phyloP scores from a whole-genome alignment of 129 eudicot species.

The Flaveria brownii region DNA sequence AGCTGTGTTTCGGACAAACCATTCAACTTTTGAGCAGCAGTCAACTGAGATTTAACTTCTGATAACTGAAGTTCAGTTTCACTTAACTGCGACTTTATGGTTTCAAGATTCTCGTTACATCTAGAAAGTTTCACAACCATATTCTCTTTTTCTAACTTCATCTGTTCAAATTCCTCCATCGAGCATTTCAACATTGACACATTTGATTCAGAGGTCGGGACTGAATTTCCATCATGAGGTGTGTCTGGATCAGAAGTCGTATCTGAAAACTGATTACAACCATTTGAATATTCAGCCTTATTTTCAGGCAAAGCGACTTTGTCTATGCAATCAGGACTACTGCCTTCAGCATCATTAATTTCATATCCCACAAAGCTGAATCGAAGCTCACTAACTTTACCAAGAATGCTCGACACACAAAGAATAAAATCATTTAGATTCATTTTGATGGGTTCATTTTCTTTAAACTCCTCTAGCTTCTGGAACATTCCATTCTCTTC shows the following conservation, averaged over 20 bases:
- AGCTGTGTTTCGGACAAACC: slow-evolving; percentile 96
- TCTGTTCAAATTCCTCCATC: slow-evolving; percentile 68
- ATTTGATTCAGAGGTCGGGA: slow-evolving; percentile 63
- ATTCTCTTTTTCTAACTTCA: slow-evolving; percentile 74
- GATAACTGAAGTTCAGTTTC: slow-evolving; percentile 69
- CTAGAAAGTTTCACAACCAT: slow-evolving; percentile 58
- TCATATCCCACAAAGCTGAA: slow-evolving; percentile 59
- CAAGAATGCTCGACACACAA: slow-evolving; percentile 59
- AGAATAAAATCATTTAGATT: slow-evolving; percentile 53
- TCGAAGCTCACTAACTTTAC: slow-evolving; percentile 54
- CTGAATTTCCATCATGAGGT: slow-evolving; percentile 67
- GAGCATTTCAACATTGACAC: slow-evolving; percentile 67
- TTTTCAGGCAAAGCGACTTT: slow-evolving; percentile 90
- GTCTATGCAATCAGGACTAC: slow-evolving; percentile 88
- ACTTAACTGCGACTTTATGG: slow-evolving; percentile 53
- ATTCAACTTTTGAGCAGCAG: slow-evolving; percentile 69
- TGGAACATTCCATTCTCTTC: slow-evolving; percentile 48
- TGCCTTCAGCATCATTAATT: slow-evolving; percentile 53
- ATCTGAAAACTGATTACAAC: slow-evolving; percentile 72
- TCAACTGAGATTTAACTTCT: slow-evolving; percentile 81
- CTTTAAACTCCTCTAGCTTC: slow-evolving; percentile 50
- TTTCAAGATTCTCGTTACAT: slow-evolving; percentile 65
- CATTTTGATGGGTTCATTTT: slow-evolving; percentile 37
- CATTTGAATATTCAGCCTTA: slow-evolving; percentile 52
- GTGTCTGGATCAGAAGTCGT: slow-evolving; percentile 73